Evolutionary conservation across 2,329 filamentous ascomycete genomes (phyloP), one percentile per base, ranked within the genome.

Genomic region (Cladosporium sp.): DNA sequence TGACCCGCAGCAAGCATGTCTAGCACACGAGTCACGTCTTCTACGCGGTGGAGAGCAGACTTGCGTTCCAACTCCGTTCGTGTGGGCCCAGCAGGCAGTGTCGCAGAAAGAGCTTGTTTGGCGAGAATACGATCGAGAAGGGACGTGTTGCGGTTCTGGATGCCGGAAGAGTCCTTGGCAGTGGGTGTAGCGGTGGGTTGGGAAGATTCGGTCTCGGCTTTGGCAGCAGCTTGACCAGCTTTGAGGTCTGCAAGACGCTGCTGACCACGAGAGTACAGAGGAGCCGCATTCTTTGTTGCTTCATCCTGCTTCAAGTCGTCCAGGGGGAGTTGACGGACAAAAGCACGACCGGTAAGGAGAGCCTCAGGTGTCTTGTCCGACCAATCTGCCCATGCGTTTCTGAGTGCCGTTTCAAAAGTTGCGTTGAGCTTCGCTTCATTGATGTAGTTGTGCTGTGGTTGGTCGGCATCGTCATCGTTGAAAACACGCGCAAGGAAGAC

Each of bases 231-330:
- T 47, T 56, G 57, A 53, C 75, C 80, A 42, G 77, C 75, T 66
- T 84, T 87, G 57, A 91, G 73, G 43, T 85, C 82, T 51, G 82
- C 75, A n/a, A 91, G 73, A 7, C 83, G 78, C 52, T 78, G 79
- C 57, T 87, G 83, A 25, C 85, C 85, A 61, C 83, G 86, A 42
- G 77, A 74, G 22, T 84, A 72, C 5, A 84, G 57, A 1, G 80
- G 78, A 11, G 80, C 77, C 16, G 77, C 72, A 49, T 78, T 79
- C 33, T 52, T 51, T 22, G 69, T 64, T 0, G 78, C 78, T 4
- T 73, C 68, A 63, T 78, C 79, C 29, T 69, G 66, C 7, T 71
- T 71, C 57, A 86, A 72, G 3, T 75, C 62, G 7, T 77, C 76
- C 49, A 79, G 71, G 16, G 82, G 81, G 5, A 87, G 72, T 22